Evolutionary conservation across 2,329 filamentous ascomycete genomes (phyloP).

Genomic region (Nannizziopsis arthrosporioides): DNA sequence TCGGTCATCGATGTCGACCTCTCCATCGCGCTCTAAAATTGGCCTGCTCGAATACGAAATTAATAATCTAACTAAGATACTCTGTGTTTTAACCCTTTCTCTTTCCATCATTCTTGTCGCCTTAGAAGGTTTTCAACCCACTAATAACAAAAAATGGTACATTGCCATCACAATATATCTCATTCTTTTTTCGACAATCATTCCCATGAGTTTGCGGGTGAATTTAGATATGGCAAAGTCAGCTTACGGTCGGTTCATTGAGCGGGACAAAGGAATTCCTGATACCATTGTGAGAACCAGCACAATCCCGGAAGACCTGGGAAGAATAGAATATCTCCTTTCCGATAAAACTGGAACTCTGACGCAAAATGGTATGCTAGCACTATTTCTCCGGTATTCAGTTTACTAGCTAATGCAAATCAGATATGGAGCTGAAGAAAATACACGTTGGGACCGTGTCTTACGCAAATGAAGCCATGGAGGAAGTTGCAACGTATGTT

Average conservation of each 20-base stretch:
- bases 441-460: constrained; percentile 97
- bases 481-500: constrained; percentile 81
- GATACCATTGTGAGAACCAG: constrained; percentile 90
- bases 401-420: not conserved
- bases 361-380: constrained; percentile 62
- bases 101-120: constrained; percentile 82
- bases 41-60: constrained; percentile 92
- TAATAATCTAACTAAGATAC: constrained; percentile 90
- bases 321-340: constrained; percentile 87
- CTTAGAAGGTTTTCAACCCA: constrained; percentile 61
- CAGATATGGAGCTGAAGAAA: constrained; percentile 96
- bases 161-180: constrained; percentile 96
- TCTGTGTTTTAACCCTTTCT: constrained; percentile 76
- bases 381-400: constrained; percentile 11
- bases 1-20: constrained; percentile 83
- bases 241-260: constrained; percentile 91
- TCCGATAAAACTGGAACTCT: constrained; percentile 98
- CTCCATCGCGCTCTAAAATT: constrained; percentile 82
- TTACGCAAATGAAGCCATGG: constrained; percentile 97
- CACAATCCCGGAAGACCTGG: constrained; percentile 92
- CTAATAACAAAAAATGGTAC: constrained; percentile 59
- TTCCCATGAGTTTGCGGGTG: constrained; percentile 89
- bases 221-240: constrained; percentile 97
- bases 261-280: constrained; percentile 77
- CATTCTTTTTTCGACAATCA: constrained; percentile 97